Percentiles rank a stretch among this genome's conserved stretches.
Evolutionary conservation across 2,329 filamentous ascomycete genomes (phyloP).

Genomic region (Xylaria sp.): DNA sequence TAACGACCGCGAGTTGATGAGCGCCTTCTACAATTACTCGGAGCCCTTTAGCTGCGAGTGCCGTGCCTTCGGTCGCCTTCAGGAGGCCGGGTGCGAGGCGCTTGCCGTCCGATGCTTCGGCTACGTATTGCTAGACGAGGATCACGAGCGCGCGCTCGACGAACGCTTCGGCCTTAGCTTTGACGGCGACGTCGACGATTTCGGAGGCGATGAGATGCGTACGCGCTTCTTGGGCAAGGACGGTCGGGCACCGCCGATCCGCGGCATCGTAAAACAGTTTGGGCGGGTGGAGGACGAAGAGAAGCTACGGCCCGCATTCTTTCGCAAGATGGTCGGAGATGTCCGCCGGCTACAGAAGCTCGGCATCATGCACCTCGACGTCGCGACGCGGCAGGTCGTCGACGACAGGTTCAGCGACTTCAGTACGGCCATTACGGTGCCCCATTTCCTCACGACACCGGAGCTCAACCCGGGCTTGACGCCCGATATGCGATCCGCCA

Average conservation of each 20-base stretch:
- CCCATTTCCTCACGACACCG: neutral
- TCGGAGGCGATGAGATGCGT: neutral
- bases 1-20: too few species aligned
- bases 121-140: neutral
- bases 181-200: neutral
- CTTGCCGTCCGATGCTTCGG: neutral
- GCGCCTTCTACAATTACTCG: too few species aligned
- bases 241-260: neutral
- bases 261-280: neutral
- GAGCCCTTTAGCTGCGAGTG: too few species aligned
- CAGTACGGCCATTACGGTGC: neutral
- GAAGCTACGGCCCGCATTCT: neutral
- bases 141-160: neutral
- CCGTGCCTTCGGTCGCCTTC: too few species aligned
- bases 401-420: neutral
- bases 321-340: neutral
- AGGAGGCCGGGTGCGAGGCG: neutral
- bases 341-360: neutral
- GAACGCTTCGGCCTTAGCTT: neutral
- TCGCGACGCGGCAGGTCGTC: neutral
- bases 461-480: neutral
- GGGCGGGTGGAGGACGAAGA: neutral
- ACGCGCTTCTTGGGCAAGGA: neutral
- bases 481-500: neutral
- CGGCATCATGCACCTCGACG: neutral